Percentiles rank a stretch among this genome's conserved stretches.
phyloP scores from a whole-genome alignment of 2,329 filamentous ascomycete species.

The Phyllosticta ampelicida region DNA sequence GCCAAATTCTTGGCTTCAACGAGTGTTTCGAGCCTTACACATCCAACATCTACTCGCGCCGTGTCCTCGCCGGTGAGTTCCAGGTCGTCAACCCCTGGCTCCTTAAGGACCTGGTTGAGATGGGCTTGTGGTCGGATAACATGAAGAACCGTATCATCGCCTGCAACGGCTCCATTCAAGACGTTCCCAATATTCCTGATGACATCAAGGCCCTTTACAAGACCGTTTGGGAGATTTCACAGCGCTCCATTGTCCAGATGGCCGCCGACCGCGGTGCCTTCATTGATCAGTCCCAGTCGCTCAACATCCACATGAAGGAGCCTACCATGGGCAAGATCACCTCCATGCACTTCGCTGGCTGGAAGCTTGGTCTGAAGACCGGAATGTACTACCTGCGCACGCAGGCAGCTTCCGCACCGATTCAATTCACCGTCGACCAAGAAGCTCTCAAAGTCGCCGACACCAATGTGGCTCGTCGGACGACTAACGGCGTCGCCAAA shows the following conservation, averaged over 20 bases:
- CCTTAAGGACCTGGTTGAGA: conserved; percentile 93
- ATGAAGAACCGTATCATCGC: conserved; percentile 99
- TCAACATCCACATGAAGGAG: conserved; percentile 99
- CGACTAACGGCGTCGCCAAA: conserved; percentile 42
- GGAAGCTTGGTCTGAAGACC: conserved; percentile 98
- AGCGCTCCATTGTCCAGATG: conserved; percentile 94
- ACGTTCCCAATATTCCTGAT: conserved; percentile 89
- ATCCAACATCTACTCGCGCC: conserved; percentile 98
- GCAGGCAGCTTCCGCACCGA: conserved; percentile 90
- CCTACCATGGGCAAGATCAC: conserved; percentile 99
- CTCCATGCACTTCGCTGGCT: conserved; percentile 97
- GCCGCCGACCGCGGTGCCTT: conserved; percentile 95
- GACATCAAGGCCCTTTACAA: conserved; percentile 98
- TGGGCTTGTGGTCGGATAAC: conserved; percentile 96
- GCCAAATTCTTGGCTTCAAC: conserved; percentile 97
- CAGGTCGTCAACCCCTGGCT: conserved; percentile 99
- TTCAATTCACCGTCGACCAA: conserved; percentile 98
- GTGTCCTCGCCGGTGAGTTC: conserved; percentile 96
- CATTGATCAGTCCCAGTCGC: conserved; percentile 96
- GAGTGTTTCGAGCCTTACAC: conserved; percentile 99
- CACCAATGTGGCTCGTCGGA: conserved; percentile 58
- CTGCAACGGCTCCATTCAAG: conserved; percentile 89
- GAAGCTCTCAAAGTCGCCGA: conserved; percentile 84
- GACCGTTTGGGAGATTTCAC: conserved; percentile 98
- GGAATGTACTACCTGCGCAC: conserved; percentile 99